Percentiles rank a stretch among this genome's conserved stretches.
These are phyloP conservation scores for Chloranthus sessilifolius DNA, from an alignment of 164 flowering plant species.

Conservation along the genomic window DNA sequence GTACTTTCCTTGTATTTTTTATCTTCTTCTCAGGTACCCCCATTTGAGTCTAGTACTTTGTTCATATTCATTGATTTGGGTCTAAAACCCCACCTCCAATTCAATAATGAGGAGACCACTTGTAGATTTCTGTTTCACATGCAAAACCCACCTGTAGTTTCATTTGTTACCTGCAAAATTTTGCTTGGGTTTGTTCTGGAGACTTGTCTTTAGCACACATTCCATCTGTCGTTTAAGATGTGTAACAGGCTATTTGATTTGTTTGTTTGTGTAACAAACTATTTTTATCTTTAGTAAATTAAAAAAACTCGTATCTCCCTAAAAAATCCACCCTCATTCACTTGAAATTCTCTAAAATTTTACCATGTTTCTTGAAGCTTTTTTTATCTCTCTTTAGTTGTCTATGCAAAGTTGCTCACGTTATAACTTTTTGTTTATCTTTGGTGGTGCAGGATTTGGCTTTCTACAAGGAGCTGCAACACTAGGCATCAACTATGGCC, in stretches of 20 bases:
- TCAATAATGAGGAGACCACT: no score
- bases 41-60: conserved; percentile 1
- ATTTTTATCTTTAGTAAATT: no score
- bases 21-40: conserved; percentile 40
- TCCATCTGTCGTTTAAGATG: background rate
- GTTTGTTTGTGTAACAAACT: no score
- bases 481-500: conserved; percentile 92
- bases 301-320: no score
- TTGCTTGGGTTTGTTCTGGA: background rate
- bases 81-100: no score
- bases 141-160: background rate
- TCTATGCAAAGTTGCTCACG: no score
- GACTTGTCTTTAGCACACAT: background rate
- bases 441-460: conserved; percentile 26
- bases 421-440: no score
- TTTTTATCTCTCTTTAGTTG: no score
- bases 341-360: no score
- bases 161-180: background rate
- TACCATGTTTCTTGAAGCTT: no score
- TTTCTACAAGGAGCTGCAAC: conserved; percentile 31
- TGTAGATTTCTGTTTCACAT: background rate
- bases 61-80: background rate
- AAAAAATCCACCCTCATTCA: no score
- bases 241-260: no score
- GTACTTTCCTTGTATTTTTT: conserved; percentile 25